Base-by-base conservation (phyloP, 257 asterid genomes). In the Petrea volubilis region DNA sequence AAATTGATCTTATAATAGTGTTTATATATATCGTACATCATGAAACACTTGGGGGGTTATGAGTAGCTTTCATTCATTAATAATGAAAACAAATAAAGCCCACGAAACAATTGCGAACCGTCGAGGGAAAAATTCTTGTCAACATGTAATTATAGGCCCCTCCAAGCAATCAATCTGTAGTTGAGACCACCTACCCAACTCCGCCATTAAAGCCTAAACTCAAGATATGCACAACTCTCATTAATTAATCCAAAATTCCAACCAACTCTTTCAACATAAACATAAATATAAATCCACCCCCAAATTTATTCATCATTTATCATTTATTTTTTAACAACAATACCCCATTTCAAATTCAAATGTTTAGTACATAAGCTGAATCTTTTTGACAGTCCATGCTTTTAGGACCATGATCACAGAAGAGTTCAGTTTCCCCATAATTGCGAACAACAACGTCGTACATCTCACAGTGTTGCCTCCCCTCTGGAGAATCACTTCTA, bases 351-450 rank as follows among this genome's bases (percentile, higher is more conserved):
- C 6, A 44, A 13, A 12, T 44, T 44, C 51, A 14, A 44, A 13
- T 6, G 7, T 40, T 1, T 6, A 40, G 13, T 40, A 2, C 14
- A 10, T 1, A 12, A 44, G 18, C 3, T 15, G 17, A 44, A 2
- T 15, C 20, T 18, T 47, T 47, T 47, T 47, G 5, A 47, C 1
- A 34, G 5, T 14, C 17, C 20, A 41, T 41, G 9, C 12, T 7
- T 46, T 10, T 4, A 60, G 40, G 2, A 1, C 13, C 38, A 75
- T 77, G 78, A 64, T 27, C 62, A 55, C 68, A 60, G 85, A 82
- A 44, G 85, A 79, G 46, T 82, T 85, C 25, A 82, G 62, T 71
- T 82, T 82, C 58, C 90, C 90, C 14, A 57, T 71, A 13, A 73
- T 77, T 13, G 43, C 56, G 21, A 68, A 41, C 81, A 31, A 31